These are phyloP conservation scores for Tetrahymena elliotti DNA, from an alignment of 73 alveolate species.

Conservation along the genomic window DNA sequence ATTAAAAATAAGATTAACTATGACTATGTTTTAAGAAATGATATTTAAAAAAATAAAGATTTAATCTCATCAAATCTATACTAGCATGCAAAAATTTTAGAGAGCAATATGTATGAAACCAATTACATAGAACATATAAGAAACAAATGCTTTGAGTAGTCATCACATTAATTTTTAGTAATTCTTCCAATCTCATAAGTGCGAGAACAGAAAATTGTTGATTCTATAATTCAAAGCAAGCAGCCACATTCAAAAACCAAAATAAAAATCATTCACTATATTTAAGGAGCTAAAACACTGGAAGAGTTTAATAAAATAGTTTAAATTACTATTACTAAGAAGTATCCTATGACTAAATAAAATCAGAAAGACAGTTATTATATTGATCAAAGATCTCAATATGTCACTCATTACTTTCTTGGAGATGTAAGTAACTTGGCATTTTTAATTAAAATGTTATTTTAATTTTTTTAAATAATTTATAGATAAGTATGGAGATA, in stretches of 20 bases:
- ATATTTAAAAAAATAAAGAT: too few relatives aligned
- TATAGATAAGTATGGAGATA: too few relatives aligned
- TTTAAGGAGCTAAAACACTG: not conserved
- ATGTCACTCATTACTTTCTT: not conserved
- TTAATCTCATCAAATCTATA: too few relatives aligned
- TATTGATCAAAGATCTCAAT: not conserved
- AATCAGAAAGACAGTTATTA: not conserved
- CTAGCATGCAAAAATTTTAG: not conserved
- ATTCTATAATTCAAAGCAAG: too few relatives aligned
- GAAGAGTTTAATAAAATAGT: not conserved
- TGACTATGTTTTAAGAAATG: too few relatives aligned
- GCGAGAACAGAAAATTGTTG: not conserved
- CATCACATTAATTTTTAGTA: not conserved
- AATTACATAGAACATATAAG: not conserved
- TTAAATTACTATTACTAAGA: not conserved
- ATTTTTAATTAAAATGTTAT: too few relatives aligned
- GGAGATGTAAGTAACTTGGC: not conserved
- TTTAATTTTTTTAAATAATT: too few relatives aligned
- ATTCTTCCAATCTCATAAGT: not conserved
- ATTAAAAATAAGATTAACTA: too few relatives aligned
- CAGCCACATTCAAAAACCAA: too few relatives aligned
- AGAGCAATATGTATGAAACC: too few relatives aligned
- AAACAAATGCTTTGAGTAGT: not conserved
- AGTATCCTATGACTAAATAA: not conserved
- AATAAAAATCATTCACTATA: not conserved